These are phyloP conservation scores for Fusarium setosum DNA, from an alignment of 2,329 filamentous ascomycete genomes.

Conservation along the genomic window DNA sequence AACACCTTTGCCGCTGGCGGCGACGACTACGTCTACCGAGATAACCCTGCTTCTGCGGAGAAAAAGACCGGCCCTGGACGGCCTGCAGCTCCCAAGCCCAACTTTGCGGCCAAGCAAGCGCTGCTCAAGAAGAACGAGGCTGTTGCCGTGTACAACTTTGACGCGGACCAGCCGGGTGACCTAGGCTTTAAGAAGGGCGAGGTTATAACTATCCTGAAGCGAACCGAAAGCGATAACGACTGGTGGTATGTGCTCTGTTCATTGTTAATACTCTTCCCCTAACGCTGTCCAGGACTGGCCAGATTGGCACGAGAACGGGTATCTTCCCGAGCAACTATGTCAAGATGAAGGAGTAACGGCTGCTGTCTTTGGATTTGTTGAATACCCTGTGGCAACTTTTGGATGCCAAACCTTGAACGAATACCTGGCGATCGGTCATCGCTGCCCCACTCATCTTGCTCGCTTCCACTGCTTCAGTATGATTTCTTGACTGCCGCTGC, in stretches of 20 bases:
- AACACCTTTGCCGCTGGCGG: conserved; percentile 61
- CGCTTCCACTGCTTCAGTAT: too few relatives aligned
- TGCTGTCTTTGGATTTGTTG: conserved; percentile 29
- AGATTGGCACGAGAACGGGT: conserved; percentile 84
- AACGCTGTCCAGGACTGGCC: conserved; percentile 75
- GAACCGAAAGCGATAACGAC: conserved; percentile 92
- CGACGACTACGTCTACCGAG: conserved; percentile 66
- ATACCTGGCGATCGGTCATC: neutral
- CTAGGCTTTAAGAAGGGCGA: conserved; percentile 98
- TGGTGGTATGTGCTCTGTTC: conserved; percentile 79
- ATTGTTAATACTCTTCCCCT: neutral
- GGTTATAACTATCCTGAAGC: conserved; percentile 92
- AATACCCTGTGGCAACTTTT: conserved; percentile 38
- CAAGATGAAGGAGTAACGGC: conserved; percentile 67
- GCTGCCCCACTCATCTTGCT: too few relatives aligned
- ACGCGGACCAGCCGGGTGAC: conserved; percentile 92
- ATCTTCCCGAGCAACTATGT: conserved; percentile 92
- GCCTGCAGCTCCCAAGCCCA: conserved; percentile 90
- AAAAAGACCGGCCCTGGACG: conserved; percentile 73
- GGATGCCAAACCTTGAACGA: conserved; percentile 5
- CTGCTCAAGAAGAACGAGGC: conserved; percentile 80
- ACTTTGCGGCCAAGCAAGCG: conserved; percentile 72
- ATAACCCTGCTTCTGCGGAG: conserved; percentile 52
- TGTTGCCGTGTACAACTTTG: conserved; percentile 92
- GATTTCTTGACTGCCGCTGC: too few relatives aligned